Conservation (phyloP, 495 filamentous ascomycete species). For the Thozetella sp. region DNA sequence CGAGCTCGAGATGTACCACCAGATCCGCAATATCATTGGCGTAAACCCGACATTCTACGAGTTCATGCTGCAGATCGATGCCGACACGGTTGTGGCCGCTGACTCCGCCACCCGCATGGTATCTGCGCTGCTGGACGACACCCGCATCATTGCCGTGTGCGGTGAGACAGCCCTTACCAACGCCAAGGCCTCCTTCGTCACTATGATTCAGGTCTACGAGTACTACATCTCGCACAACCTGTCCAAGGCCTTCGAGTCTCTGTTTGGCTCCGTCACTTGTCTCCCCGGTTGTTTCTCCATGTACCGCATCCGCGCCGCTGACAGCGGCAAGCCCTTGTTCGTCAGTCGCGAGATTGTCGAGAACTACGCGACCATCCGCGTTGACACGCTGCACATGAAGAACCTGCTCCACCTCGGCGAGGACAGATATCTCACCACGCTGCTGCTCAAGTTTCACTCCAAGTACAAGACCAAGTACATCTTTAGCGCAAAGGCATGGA, state of each 20-base stretch:
- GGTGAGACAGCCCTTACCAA: constrained; percentile 95
- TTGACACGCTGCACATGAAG: constrained; percentile 99
- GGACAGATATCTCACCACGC: constrained; percentile 93
- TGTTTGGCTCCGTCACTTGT: constrained; percentile 97
- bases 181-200: constrained; percentile 87
- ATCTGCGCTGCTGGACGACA: constrained; percentile 87
- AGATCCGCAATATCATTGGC: constrained; percentile 98
- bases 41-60: constrained; percentile 99
- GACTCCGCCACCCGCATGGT: constrained; percentile 95
- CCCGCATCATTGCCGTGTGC: constrained; percentile 87
- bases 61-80: constrained; percentile 95
- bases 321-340: constrained; percentile 93
- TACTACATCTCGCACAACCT: constrained; percentile 99
- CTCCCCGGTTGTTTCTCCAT: constrained; percentile 97
- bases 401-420: constrained; percentile 94
- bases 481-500: constrained; percentile 90
- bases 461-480: constrained; percentile 99
- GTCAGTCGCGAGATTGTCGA: constrained; percentile 90
- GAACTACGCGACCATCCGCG: constrained; percentile 84
- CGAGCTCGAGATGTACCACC: constrained; percentile 98
- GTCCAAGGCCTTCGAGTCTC: constrained; percentile 96
- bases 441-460: constrained; percentile 89
- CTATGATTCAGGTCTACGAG: constrained; percentile 99
- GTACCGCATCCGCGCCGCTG: constrained; percentile 94
- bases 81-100: constrained; percentile 89